Base-by-base conservation (phyloP, 2,329 filamentous ascomycete genomes). In the Cytospora mali region DNA sequence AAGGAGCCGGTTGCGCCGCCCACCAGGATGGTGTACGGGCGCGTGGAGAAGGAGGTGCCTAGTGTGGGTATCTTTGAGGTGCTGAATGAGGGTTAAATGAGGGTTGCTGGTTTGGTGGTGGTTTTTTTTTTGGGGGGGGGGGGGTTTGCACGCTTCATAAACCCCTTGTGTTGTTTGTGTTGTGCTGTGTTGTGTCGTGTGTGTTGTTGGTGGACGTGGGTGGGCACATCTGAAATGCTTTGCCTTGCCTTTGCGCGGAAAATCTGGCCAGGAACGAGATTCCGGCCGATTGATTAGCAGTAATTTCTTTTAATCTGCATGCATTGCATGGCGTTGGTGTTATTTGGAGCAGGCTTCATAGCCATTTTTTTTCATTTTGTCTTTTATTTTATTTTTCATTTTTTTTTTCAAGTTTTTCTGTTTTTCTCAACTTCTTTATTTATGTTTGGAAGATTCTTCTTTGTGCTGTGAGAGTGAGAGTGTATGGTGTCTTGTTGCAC, bases 31-130 rank as follows among this genome's bases (percentile, higher is more conserved):
- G 49, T 65, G 25, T 59, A 60, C n/a, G 64, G 61, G 4, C 29
- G 11, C 2, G 49, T 46, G 6, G 64, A 61, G 61, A 60, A 55
- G 53, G 64, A 65, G 31, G 56, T 48, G 23, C 56, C 56, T 18
- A 56, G 27, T 23, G 56, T 63, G 18, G 61, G 64, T 4, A 65
- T 65, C 61, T 65, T 65, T 29, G 61, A 65, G 61, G 64, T 65
- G 11, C 28, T 65, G 57, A 63, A 23, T 6, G 48, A 65, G 25
- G 64, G 64, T 14, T 65, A 51, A n/a, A 23, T 14, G 1, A 1
- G 25, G 2, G n/a, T n/a, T n/a, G n/a, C n/a, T n/a, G n/a, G n/a
- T n/a, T n/a, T n/a, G n/a, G n/a, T n/a, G n/a, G n/a, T n/a, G n/a
- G n/a, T n/a, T n/a, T n/a, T n/a, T n/a, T n/a, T n/a, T n/a, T n/a